These are phyloP conservation scores for Limnanthes douglasii DNA, from an alignment of 345 rosid species.

Conservation along the genomic window DNA sequence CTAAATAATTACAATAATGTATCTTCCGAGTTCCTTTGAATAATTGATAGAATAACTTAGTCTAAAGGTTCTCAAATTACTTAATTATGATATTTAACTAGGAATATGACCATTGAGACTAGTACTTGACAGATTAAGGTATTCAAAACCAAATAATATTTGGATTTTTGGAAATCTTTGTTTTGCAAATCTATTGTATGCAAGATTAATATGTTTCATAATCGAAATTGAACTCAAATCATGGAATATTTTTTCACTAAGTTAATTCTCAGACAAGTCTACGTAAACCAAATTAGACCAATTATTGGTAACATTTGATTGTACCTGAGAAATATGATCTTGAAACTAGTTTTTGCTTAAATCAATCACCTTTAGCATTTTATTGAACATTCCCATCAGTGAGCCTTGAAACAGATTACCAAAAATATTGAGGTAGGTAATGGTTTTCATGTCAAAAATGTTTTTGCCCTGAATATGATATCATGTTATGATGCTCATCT, in stretches of 20 bases:
- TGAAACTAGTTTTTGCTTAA: constrained; percentile 68
- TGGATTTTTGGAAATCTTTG: constrained; percentile 41
- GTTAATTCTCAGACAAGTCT: constrained; percentile 81
- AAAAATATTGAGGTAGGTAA: constrained; percentile 51
- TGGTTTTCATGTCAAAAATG: constrained; percentile 33
- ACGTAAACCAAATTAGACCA: constrained; percentile 49
- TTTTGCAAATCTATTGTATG: constrained; percentile 52
- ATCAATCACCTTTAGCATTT: constrained; percentile 40
- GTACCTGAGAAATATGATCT: constrained; percentile 82
- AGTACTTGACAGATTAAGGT: constrained; percentile 69
- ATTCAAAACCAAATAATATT: constrained; percentile 31
- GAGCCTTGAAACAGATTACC: constrained; percentile 59
- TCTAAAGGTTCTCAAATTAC: constrained; percentile 23
- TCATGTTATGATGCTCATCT: constrained; percentile 40
- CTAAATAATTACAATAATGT: constrained; percentile 61
- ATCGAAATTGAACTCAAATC: constrained; percentile 29
- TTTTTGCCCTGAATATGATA: constrained; percentile 40
- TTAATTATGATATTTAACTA: constrained; percentile 30
- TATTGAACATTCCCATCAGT: constrained; percentile 27
- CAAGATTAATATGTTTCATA: constrained; percentile 67
- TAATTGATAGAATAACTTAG: constrained; percentile 21
- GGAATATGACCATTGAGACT: constrained; percentile 54
- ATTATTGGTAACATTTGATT: constrained; percentile 27
- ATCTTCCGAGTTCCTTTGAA: constrained; percentile 63
- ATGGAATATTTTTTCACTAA: constrained; percentile 52